phyloP scores from a whole-genome alignment of 2,329 filamentous ascomycete species.

The Clonostachys rosea region DNA sequence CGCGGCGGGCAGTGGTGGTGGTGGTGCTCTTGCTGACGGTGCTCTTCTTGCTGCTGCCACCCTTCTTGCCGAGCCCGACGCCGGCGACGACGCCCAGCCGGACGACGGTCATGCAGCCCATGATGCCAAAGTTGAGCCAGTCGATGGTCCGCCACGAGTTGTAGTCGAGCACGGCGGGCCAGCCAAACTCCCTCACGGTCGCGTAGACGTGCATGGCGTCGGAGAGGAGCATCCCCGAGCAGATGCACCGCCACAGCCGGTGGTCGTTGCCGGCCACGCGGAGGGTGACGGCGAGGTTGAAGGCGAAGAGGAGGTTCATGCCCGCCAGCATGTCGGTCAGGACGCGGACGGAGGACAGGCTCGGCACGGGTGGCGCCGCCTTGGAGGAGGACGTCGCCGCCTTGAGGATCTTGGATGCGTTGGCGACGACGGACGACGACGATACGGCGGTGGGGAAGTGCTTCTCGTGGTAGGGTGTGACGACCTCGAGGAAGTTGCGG shows the following conservation, averaged over 20 bases:
- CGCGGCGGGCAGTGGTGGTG: too few species aligned
- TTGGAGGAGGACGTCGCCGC: not conserved
- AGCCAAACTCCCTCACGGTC: constrained; percentile 3
- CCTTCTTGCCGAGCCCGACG: constrained; percentile 2
- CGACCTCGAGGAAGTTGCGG: constrained; percentile 14
- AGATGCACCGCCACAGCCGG: constrained; percentile 25
- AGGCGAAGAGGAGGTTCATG: constrained; percentile 24
- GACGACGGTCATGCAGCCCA: constrained; percentile 3
- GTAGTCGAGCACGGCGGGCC: not conserved
- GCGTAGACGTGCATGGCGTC: constrained; percentile 33
- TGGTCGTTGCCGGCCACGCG: constrained; percentile 19
- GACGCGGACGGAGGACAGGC: constrained; percentile 6
- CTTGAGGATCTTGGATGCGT: not conserved
- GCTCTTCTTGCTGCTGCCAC: not conserved
- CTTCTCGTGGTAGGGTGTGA: constrained; percentile 13
- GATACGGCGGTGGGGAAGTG: not conserved
- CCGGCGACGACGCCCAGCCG: constrained; percentile 4
- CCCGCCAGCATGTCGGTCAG: constrained; percentile 9
- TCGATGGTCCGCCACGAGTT: constrained; percentile 2
- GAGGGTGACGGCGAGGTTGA: constrained; percentile 27
- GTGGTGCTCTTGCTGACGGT: not conserved
- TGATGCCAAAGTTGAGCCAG: constrained; percentile 6
- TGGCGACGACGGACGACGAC: not conserved
- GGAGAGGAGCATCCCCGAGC: constrained; percentile 55
- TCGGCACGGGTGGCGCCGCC: not conserved